A percentile compares a stretch with the other conserved stretches of the same genome.
phyloP scores from a whole-genome alignment of 2,329 filamentous ascomycete genomes.

The Raffaelea ambrosiae region DNA sequence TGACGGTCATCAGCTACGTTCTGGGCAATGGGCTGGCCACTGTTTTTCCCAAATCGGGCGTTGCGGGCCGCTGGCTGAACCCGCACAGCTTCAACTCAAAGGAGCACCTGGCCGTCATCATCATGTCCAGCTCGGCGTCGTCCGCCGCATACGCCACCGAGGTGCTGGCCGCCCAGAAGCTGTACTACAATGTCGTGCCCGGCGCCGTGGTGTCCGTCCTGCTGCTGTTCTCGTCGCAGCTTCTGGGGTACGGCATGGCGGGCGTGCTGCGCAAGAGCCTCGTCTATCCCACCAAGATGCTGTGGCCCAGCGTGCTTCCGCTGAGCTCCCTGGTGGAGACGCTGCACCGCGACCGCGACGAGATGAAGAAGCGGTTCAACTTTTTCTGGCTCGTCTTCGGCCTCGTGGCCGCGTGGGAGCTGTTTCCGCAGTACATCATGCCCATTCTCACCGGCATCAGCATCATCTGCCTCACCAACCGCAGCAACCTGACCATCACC shows the following conservation, averaged over 20 bases:
- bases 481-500: constrained; percentile 28
- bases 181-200: constrained; percentile 35
- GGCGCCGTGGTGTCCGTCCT: constrained; percentile 31
- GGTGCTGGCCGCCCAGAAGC: constrained; percentile 33
- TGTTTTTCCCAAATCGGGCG: constrained; percentile 24
- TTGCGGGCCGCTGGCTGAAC: constrained; percentile 21
- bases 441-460: constrained; percentile 29
- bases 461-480: constrained; percentile 37
- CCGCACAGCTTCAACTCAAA: constrained; percentile 17
- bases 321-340: constrained; percentile 17
- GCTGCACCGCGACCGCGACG: constrained; percentile 17
- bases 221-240: constrained; percentile 36
- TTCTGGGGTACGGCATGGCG: constrained; percentile 39
- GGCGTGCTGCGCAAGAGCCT: constrained; percentile 35
- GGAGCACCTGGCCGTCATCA: constrained; percentile 16
- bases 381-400: constrained; percentile 31
- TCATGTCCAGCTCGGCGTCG: constrained; percentile 15
- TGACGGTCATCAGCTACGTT: constrained; percentile 34
- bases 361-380: constrained; percentile 28
- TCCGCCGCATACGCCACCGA: constrained; percentile 21
- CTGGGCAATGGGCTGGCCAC: constrained; percentile 29
- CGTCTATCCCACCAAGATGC: constrained; percentile 38
- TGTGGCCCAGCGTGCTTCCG: constrained; percentile 27
- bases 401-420: constrained; percentile 35
- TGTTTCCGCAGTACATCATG: constrained; percentile 38